These are phyloP conservation scores for Vanrija pseudolonga DNA, from an alignment of 1,284 basidiomycete genomes.

Conservation along the genomic window DNA sequence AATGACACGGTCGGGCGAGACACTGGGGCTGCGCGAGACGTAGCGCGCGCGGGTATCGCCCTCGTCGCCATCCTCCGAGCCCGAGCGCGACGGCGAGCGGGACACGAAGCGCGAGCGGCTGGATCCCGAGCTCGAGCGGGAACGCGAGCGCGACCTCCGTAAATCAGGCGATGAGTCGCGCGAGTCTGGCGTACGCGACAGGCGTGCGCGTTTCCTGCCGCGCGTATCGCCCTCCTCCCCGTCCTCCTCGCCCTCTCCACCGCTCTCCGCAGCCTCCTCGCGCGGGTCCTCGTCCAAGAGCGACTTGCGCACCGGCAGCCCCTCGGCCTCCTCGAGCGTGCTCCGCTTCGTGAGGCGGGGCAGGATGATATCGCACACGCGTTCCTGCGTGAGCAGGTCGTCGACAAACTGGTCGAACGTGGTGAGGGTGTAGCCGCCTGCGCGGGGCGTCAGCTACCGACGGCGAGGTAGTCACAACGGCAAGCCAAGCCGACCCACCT, in stretches of 20 bases:
- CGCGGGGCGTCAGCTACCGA: not conserved
- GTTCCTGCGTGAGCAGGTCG: conserved; percentile 76
- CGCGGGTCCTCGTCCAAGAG: conserved; percentile 52
- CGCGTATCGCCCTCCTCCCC: conserved; percentile 13
- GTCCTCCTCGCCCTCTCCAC: conserved; percentile 5
- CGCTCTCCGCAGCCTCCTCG: conserved; percentile 13
- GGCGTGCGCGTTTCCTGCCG: conserved; percentile 20
- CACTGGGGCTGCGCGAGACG: conserved; percentile 41
- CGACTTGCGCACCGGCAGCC: conserved; percentile 76
- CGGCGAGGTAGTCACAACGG: not conserved
- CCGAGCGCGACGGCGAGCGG: conserved; percentile 41
- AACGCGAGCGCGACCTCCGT: conserved; percentile 14
- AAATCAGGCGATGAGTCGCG: conserved; percentile 27
- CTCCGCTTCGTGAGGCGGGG: conserved; percentile 82
- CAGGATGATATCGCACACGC: conserved; percentile 94
- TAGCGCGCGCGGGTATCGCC: conserved; percentile 39
- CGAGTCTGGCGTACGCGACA: conserved; percentile 20
- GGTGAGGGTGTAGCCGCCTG: conserved; percentile 75
- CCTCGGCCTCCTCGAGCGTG: conserved; percentile 86
- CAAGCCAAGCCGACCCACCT: conserved; percentile 55
- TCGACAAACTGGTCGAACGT: conserved; percentile 93
- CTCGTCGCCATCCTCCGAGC: conserved; percentile 26
- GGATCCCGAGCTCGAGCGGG: conserved; percentile 9
- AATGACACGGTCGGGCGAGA: conserved; percentile 44
- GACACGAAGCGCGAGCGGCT: conserved; percentile 38